Conservation (phyloP, 2,329 filamentous ascomycete genomes). For the Botrytis fragariae region DNA sequence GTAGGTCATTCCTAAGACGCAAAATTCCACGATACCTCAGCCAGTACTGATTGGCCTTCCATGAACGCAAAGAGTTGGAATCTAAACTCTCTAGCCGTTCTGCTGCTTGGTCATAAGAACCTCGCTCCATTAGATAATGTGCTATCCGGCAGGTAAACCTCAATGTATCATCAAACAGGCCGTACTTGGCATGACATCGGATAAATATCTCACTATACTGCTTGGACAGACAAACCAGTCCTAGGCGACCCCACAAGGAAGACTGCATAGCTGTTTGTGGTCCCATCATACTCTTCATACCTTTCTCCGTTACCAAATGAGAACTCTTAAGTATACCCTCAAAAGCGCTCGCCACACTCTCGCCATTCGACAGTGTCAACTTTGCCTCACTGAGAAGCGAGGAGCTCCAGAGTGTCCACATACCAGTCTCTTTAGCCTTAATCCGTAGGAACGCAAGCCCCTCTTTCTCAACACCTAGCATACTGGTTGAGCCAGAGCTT, state of each 20-base stretch:
- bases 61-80: slow-evolving; percentile 61
- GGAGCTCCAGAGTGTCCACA: slow-evolving; percentile 81
- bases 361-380: slow-evolving; percentile 69
- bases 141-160: slow-evolving; percentile 71
- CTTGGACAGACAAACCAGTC: slow-evolving; percentile 54
- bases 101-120: slow-evolving; percentile 69
- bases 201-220: slow-evolving; percentile 71
- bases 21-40: slow-evolving; percentile 64
- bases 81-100: slow-evolving; percentile 58
- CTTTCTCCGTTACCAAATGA: slow-evolving; percentile 75
- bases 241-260: slow-evolving; percentile 73
- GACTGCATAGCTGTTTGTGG: slow-evolving; percentile 70
- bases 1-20: slow-evolving; percentile 61
- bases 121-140: slow-evolving; percentile 62
- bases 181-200: slow-evolving; percentile 63
- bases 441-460: slow-evolving; percentile 78
- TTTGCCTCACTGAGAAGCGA: slow-evolving; percentile 85
- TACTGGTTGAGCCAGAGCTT: slow-evolving; percentile 66
- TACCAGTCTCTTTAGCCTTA: slow-evolving; percentile 81
- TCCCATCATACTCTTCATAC: slow-evolving; percentile 70
- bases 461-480: slow-evolving; percentile 76
- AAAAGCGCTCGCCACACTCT: slow-evolving; percentile 60
- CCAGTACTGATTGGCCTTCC: slow-evolving; percentile 76
- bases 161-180: slow-evolving; percentile 73
- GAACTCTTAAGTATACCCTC: slow-evolving; percentile 81